Conservation (phyloP, 768 basidiomycete genomes). For the Lyophyllum semitale region DNA sequence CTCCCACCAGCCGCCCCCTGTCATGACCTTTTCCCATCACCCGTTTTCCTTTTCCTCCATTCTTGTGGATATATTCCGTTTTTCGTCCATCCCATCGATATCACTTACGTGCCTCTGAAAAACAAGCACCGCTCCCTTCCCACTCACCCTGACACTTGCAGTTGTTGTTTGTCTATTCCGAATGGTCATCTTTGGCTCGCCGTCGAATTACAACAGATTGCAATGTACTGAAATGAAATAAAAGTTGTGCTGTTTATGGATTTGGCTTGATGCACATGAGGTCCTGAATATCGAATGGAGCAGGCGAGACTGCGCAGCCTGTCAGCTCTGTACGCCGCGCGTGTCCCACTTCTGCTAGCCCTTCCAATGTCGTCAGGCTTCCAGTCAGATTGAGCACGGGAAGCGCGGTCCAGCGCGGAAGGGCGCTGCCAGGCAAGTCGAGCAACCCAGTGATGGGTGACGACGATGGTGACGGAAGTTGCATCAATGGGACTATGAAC, state of each 20-base stretch:
- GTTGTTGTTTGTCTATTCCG: not conserved
- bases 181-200: not conserved
- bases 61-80: not conserved
- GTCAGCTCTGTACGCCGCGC: constrained; percentile 34
- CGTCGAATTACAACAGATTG: not conserved
- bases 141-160: not conserved
- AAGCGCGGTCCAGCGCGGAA: constrained; percentile 56
- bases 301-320: constrained; percentile 25
- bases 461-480: constrained; percentile 29
- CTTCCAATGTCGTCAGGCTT: constrained; percentile 35
- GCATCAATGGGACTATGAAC: constrained; percentile 75
- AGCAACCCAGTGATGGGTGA: constrained; percentile 39
- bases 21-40: not conserved
- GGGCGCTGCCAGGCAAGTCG: constrained; percentile 53
- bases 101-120: not conserved
- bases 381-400: constrained; percentile 76
- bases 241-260: too few species aligned
- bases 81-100: not conserved
- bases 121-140: not conserved
- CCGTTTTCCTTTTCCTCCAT: not conserved
- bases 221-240: constrained; percentile 1
- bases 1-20: not conserved
- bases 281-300: constrained; percentile 24
- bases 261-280: constrained; percentile 22
- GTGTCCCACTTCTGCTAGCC: constrained; percentile 32